Evolutionary conservation across 192 early-diverging fungal species (phyloP).

Genomic region (Coemansia reversa): DNA sequence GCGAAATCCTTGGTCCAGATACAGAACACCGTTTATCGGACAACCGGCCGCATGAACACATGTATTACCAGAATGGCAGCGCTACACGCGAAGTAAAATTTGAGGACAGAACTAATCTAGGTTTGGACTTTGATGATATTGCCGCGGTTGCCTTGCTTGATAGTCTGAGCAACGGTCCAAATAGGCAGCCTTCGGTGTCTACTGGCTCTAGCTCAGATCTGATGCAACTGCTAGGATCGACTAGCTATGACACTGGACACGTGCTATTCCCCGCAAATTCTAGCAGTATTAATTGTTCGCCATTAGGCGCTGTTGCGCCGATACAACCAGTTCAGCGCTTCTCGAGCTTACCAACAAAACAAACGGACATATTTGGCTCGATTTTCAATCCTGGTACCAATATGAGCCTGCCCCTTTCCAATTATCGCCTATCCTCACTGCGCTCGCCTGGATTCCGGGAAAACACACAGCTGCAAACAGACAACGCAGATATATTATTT

Average conservation of each 20-base stretch:
- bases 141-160: slow-evolving; percentile 50
- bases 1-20: slow-evolving; percentile 6
- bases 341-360: slow-evolving; percentile 1
- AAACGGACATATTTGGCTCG: neutral
- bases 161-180: slow-evolving; percentile 33
- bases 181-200: neutral
- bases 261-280: neutral
- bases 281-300: neutral
- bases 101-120: slow-evolving; percentile 2
- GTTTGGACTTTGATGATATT: slow-evolving; percentile 43
- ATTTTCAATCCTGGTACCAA: neutral
- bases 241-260: neutral
- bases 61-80: neutral
- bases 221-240: slow-evolving; percentile 5
- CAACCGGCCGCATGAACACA: neutral
- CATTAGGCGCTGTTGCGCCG: neutral
- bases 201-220: slow-evolving; percentile 10
- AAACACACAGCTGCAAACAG: neutral
- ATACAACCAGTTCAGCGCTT: neutral
- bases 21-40: neutral
- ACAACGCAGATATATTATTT: neutral
- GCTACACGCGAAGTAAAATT: neutral
- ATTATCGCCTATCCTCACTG: slow-evolving; percentile 29
- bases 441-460: slow-evolving; percentile 15
- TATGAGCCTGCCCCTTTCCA: slow-evolving; percentile 16